Evolutionary conservation across 495 filamentous ascomycete genomes (phyloP).

Genomic region (Penicillium bovifimosum): DNA sequence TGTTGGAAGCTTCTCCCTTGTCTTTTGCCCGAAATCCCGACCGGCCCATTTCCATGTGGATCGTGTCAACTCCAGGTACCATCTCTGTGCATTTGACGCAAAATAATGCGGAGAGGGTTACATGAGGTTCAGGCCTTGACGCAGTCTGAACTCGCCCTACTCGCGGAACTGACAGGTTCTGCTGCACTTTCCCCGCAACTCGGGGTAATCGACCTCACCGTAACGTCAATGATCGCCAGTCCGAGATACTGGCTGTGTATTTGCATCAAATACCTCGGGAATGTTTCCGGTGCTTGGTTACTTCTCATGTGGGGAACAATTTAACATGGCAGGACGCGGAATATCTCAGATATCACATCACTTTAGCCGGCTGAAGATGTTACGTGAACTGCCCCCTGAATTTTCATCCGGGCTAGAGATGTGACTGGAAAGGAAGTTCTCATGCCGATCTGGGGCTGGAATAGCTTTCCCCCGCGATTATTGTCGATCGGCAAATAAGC

Average conservation of each 20-base stretch:
- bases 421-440: slow-evolving; percentile 2
- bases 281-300: neutral
- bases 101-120: slow-evolving; percentile 3
- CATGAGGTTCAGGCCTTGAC: neutral
- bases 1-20: neutral
- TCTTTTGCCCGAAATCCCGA: neutral
- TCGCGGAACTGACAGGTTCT: slow-evolving; percentile 8
- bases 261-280: neutral
- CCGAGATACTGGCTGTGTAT: neutral
- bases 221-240: slow-evolving; percentile 15
- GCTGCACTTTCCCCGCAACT: slow-evolving; percentile 18
- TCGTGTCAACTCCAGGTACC: neutral
- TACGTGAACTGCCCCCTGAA: slow-evolving; percentile 6
- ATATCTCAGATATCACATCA: slow-evolving; percentile 6
- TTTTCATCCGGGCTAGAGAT: neutral
- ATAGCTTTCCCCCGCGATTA: slow-evolving; percentile 15
- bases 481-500: slow-evolving; percentile 15
- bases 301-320: neutral
- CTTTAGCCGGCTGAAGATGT: neutral
- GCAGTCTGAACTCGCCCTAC: neutral
- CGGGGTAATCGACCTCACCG: slow-evolving; percentile 9
- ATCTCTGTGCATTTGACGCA: neutral
- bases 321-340: neutral
- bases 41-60: neutral
- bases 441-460: slow-evolving; percentile 16